phyloP scores from a whole-genome alignment of 164 flowering plant species.

The Vitis vinifera region ASM3070453v1 NC_081808.1:501501-502000 shows the following conservation, averaged over 20 bases:
- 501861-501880: conserved; percentile 95
- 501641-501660: background rate
- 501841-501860: conserved; percentile 87
- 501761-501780: conserved; percentile 6
- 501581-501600: too few species aligned
- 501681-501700: background rate
- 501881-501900: conserved; percentile 83
- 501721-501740: background rate
- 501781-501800: conserved; percentile 59
- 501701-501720: background rate
- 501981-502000: background rate
- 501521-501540: too few species aligned
- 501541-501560: too few species aligned
- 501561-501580: too few species aligned
- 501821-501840: conserved; percentile 79
- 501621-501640: background rate
- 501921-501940: conserved; percentile 73
- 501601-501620: too few species aligned
- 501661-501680: background rate
- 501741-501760: background rate
- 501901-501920: conserved; percentile 78
- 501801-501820: conserved; percentile 67
- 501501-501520: background rate
- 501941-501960: conserved; percentile 86
- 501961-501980: conserved; percentile 93